Evolutionary conservation across 225 moss, liverwort and hornwort species (phyloP), one percentile per base, ranked within the genome.

Genomic region (Neckera pumila): DNA sequence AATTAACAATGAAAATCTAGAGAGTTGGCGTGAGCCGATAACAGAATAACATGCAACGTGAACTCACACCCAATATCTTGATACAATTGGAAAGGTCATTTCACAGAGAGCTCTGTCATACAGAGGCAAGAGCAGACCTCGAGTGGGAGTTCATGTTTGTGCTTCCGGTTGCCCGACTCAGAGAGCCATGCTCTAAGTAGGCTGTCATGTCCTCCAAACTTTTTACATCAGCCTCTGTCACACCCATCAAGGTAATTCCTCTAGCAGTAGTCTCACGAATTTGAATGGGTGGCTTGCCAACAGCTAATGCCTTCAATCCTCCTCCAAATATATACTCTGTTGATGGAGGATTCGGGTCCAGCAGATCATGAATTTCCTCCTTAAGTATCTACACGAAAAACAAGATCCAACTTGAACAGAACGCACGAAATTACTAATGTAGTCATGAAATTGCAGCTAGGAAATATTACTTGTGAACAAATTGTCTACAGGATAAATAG

Each of bases 71-170:
- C 51, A 76, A 34, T 81, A 49, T 76, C 60, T 60, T 53, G 33
- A 61, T 84, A 83, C 42, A 78, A 84, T 61, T 19, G 81, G 81
- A 78, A 69, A 82, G 28, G 66, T 42, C 40, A 18, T 60, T 65
- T 62, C 65, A 40, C 95, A 92, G 72, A 86, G 59, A 59, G 59
- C 19, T 58, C 79, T 58, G 28, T 79, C 79, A 79, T 40, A 59
- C 17, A 59, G 79, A 79, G 58, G 47, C 25, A 86, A 85, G 38
- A 83, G 76, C 86, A 90, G 83, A 97, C 98, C 98, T 98, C n/a
- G 98, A 98, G 86, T 95, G 92, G 49, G 98, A 95, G 81, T 98
- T 98, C 98, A 98, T 98, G 89, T 96, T 98, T 28, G 98, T 98
- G 81, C 97, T 98, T 80, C 98, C 98, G 42, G 98, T 98, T 34